Evolutionary conservation across 2,329 filamentous ascomycete species (phyloP).

Genomic region (Pseudogymnoascus sp.): DNA sequence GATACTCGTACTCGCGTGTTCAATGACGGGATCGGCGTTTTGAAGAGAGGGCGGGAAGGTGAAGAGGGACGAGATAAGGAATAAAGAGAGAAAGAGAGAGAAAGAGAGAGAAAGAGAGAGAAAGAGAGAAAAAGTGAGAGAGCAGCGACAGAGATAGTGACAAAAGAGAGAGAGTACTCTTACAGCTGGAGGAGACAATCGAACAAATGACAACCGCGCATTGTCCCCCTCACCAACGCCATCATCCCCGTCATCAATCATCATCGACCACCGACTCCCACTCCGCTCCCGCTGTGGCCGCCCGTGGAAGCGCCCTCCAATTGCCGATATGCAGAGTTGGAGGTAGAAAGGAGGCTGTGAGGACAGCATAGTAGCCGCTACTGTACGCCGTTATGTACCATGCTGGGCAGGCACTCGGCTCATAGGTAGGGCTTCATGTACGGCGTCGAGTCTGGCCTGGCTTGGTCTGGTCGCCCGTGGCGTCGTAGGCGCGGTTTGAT

Average conservation of each 20-base stretch:
- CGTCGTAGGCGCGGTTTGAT: not conserved
- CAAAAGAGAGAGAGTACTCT: not conserved
- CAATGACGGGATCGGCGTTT: not conserved
- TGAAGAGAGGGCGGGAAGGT: not conserved
- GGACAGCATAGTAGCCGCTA: not conserved
- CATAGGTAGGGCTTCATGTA: not conserved
- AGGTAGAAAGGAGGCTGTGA: not conserved
- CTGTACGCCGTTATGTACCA: not conserved
- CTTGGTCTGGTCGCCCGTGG: not conserved
- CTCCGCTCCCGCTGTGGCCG: not conserved
- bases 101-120: not conserved
- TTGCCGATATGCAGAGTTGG: not conserved
- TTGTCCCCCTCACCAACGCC: too few species aligned
- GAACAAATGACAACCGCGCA: too few species aligned
- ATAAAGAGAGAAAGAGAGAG: not conserved
- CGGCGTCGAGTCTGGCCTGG: not conserved
- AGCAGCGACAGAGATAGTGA: not conserved
- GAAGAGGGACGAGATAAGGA: not conserved
- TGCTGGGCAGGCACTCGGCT: not conserved
- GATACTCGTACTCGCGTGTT: not conserved
- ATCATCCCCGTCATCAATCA: too few species aligned
- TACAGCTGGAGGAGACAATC: not conserved
- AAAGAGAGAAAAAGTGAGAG: not conserved
- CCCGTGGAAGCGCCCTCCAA: not conserved
- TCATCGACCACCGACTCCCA: too few species aligned